phyloP scores from a whole-genome alignment of 495 filamentous ascomycete genomes.

The Aspergillus mulundensis region DNA sequence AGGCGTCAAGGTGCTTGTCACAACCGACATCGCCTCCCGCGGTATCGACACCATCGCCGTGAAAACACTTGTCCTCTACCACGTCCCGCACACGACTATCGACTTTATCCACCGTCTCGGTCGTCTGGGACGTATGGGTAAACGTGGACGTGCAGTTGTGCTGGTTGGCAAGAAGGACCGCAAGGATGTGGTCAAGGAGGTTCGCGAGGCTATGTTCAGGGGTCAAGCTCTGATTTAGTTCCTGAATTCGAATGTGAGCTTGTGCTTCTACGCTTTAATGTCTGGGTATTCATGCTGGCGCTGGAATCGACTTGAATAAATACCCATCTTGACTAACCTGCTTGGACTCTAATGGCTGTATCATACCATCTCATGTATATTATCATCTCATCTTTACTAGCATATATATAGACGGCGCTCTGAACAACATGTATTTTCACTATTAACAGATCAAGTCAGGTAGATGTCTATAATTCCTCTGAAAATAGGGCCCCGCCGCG shows the following conservation, averaged over 20 bases:
- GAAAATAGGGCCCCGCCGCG: too few relatives aligned
- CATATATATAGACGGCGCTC: background rate
- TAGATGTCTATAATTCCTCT: too few relatives aligned
- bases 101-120: conserved; percentile 97
- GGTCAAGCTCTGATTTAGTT: conserved; percentile 76
- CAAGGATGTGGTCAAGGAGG: conserved; percentile 85
- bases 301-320: conserved; percentile 1
- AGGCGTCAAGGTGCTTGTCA: conserved; percentile 86
- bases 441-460: too few relatives aligned
- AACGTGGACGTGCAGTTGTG: conserved; percentile 83
- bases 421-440: background rate
- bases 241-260: background rate
- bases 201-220: conserved; percentile 90
- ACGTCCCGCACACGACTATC: conserved; percentile 92
- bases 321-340: background rate
- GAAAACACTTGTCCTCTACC: conserved; percentile 84
- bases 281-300: conserved; percentile 2
- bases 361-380: background rate
- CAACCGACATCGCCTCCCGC: conserved; percentile 85
- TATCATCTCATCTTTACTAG: background rate
- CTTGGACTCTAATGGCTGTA: background rate
- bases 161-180: conserved; percentile 86
- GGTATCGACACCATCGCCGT: conserved; percentile 95
- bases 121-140: conserved; percentile 86
- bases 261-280: conserved; percentile 1